Evolutionary conservation across 2,329 filamentous ascomycete genomes (phyloP).

Genomic region (Fusarium albosuccineum): DNA sequence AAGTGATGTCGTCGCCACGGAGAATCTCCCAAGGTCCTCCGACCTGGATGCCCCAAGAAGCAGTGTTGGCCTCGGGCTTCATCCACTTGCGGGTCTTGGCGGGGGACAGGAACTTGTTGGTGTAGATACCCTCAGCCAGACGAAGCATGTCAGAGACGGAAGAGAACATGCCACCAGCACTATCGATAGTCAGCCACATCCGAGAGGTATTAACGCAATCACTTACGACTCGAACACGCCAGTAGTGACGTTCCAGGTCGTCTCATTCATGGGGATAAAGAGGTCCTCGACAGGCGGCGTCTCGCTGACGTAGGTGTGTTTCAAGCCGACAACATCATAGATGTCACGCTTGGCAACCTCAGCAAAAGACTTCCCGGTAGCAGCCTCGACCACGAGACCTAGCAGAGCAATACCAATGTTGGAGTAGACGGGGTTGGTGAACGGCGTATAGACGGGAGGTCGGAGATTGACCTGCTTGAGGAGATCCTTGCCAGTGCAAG

Average conservation of each 20-base stretch:
- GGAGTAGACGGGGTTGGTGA: slow-evolving; percentile 62
- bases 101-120: slow-evolving; percentile 55
- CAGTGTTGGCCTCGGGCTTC: slow-evolving; percentile 57
- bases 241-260: slow-evolving; percentile 51
- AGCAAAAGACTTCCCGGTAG: slow-evolving; percentile 55
- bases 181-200: slow-evolving; percentile 22
- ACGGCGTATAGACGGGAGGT: slow-evolving; percentile 57
- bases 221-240: slow-evolving; percentile 54
- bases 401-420: slow-evolving; percentile 62
- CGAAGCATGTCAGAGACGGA: slow-evolving; percentile 57
- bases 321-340: slow-evolving; percentile 58
- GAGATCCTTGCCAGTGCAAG: slow-evolving; percentile 49
- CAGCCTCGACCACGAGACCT: slow-evolving; percentile 59
- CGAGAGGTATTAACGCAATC: accelerated
- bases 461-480: slow-evolving; percentile 45
- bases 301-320: slow-evolving; percentile 53
- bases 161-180: slow-evolving; percentile 57
- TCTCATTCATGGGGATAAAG: slow-evolving; percentile 53
- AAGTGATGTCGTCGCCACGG: slow-evolving; percentile 52
- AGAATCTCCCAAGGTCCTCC: slow-evolving; percentile 64
- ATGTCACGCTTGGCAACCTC: slow-evolving; percentile 57
- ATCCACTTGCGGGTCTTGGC: slow-evolving; percentile 59
- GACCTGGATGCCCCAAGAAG: slow-evolving; percentile 53
- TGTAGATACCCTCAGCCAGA: slow-evolving; percentile 58
- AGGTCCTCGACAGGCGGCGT: slow-evolving; percentile 49